Percentiles rank a stretch among this genome's conserved stretches.
Conservation (phyloP, 768 basidiomycete species). For the Daedaleopsis sinensis region DNA sequence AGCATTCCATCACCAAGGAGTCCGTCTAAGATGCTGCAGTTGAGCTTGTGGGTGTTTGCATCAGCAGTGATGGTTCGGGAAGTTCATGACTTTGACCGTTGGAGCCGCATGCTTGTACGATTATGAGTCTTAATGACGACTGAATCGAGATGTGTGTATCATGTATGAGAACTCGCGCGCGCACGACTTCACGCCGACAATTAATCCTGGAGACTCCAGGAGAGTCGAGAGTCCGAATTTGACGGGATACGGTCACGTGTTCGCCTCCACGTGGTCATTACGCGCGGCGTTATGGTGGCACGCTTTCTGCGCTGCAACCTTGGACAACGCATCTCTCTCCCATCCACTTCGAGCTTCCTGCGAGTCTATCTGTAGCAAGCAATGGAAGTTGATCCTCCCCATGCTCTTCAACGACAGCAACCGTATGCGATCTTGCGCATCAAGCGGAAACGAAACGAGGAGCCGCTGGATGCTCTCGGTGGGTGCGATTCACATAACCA, state of each 20-base stretch:
- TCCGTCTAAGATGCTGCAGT: background rate
- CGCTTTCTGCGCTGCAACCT: too few species aligned
- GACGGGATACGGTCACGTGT: background rate
- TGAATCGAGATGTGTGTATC: background rate
- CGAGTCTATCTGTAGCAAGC: too few species aligned
- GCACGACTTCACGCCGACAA: too few species aligned
- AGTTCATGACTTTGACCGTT: background rate
- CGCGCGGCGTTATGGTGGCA: background rate
- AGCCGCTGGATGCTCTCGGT: slow-evolving; percentile 83
- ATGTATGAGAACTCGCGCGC: background rate
- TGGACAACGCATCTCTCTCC: too few species aligned
- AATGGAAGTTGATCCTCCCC: slow-evolving; percentile 16
- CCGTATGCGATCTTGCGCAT: slow-evolving; percentile 77
- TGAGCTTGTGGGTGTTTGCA: background rate
- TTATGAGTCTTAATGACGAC: too few species aligned
- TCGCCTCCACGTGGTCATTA: background rate
- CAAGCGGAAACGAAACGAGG: slow-evolving; percentile 82
- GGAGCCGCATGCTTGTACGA: background rate
- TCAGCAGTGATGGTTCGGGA: too few species aligned
- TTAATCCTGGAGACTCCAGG: too few species aligned
- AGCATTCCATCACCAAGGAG: slow-evolving; percentile 16
- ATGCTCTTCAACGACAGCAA: slow-evolving; percentile 28
- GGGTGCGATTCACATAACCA: slow-evolving; percentile 28
- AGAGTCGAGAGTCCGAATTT: background rate
- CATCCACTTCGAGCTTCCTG: too few species aligned